Percentiles rank a stretch among this genome's conserved stretches.
Evolutionary conservation across 2,329 filamentous ascomycete species (phyloP).

Genomic region (Sclerotinia minor): DNA sequence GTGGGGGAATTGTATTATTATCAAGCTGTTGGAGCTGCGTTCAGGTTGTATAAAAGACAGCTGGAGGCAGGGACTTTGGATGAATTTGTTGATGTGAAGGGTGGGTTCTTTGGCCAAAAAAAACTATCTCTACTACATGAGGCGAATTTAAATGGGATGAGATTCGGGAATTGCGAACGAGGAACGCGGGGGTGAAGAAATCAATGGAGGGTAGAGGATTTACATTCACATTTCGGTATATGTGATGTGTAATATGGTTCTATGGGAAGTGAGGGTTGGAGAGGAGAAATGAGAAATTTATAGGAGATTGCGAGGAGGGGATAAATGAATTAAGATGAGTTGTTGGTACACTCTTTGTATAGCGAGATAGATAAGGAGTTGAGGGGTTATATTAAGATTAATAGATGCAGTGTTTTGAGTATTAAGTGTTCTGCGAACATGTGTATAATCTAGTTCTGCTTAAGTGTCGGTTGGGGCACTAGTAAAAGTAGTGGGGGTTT

Average conservation of each 20-base stretch:
- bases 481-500: too few relatives aligned
- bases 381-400: not conserved
- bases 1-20: slow-evolving; percentile 10
- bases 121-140: not conserved
- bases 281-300: not conserved
- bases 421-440: too few relatives aligned
- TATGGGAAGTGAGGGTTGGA: not conserved
- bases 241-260: not conserved
- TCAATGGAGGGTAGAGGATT: not conserved
- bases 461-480: too few relatives aligned
- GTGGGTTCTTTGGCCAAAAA: not conserved
- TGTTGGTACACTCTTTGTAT: not conserved
- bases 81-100: slow-evolving; percentile 3
- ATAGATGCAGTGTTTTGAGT: not conserved
- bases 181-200: not conserved
- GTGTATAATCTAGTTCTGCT: too few relatives aligned
- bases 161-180: not conserved
- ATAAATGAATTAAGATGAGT: not conserved
- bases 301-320: not conserved
- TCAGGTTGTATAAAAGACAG: slow-evolving; percentile 11
- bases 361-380: not conserved
- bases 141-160: not conserved
- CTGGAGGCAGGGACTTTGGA: not conserved
- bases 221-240: not conserved
- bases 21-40: not conserved